phyloP scores from a whole-genome alignment of 179 eudicot genomes.

The Beta macrorhiza region DNA sequence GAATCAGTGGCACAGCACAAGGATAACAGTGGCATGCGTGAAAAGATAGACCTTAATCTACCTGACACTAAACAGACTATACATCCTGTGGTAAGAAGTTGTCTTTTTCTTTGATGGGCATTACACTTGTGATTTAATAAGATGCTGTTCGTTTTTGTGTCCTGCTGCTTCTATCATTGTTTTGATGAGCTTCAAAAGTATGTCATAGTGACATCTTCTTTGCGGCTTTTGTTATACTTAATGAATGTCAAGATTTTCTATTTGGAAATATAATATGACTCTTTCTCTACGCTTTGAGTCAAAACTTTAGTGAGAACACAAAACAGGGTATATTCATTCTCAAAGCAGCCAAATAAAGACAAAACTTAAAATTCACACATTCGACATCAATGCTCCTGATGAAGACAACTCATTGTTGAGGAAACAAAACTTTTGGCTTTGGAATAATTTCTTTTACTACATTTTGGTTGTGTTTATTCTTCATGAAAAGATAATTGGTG shows the following conservation, averaged over 20 bases:
- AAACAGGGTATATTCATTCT: neutral
- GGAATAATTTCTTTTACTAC: neutral
- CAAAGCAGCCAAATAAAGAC: neutral
- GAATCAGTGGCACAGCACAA: constrained; percentile 45
- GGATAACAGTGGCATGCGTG: constrained; percentile 57
- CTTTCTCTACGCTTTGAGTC: neutral
- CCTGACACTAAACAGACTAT: constrained; percentile 52
- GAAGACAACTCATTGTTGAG: neutral
- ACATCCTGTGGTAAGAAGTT: constrained; percentile 57
- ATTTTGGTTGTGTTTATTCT: neutral
- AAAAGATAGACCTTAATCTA: constrained; percentile 58
- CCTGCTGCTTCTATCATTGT: no score
- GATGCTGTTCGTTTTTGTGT: neutral
- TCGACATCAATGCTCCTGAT: neutral
- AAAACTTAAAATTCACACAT: neutral
- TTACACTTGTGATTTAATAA: neutral
- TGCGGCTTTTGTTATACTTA: no score
- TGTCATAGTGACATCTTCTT: neutral
- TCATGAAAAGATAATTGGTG: neutral
- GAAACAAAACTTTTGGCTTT: neutral
- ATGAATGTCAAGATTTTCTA: neutral
- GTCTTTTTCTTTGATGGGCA: constrained; percentile 14
- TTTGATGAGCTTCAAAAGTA: constrained; percentile 13
- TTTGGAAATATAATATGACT: neutral
- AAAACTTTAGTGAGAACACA: neutral